Evolutionary conservation across 2,329 filamentous ascomycete genomes (phyloP).

Genomic region (Onygena corvina): DNA sequence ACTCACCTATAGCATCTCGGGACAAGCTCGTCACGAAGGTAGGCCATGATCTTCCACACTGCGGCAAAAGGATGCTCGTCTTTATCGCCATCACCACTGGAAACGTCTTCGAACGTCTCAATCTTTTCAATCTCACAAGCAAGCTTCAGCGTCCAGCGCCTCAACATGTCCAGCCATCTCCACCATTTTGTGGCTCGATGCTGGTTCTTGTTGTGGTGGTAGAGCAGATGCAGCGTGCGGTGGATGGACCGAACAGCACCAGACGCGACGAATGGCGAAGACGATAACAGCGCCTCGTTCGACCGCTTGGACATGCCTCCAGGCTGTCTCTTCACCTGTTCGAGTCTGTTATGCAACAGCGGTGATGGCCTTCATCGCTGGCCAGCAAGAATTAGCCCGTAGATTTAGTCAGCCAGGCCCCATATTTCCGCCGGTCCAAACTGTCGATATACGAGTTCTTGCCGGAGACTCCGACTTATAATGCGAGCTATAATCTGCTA

Average conservation of each 20-base stretch:
- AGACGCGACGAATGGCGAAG: constrained; percentile 8
- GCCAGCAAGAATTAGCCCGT: too few relatives aligned
- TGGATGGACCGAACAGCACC: constrained; percentile 22
- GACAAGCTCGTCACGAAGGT: constrained; percentile 26
- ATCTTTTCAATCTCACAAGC: constrained; percentile 34
- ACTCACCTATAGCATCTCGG: constrained; percentile 34
- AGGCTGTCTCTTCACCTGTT: neutral
- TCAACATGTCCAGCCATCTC: constrained; percentile 57
- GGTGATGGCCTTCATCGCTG: too few relatives aligned
- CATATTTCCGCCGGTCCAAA: too few relatives aligned
- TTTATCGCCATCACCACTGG: constrained; percentile 3
- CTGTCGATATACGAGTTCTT: too few relatives aligned
- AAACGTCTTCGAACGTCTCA: constrained; percentile 28
- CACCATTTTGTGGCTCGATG: constrained; percentile 76
- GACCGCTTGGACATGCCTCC: constrained; percentile 1
- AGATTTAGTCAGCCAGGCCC: too few relatives aligned
- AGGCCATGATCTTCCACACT: constrained; percentile 15
- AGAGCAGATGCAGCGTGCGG: constrained; percentile 53
- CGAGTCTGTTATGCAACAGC: too few relatives aligned
- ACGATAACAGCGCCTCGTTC: neutral
- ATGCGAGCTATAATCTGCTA: too few relatives aligned
- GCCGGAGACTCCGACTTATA: too few relatives aligned
- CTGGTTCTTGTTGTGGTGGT: constrained; percentile 83
- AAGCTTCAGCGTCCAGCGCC: constrained; percentile 52
- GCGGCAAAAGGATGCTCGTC: constrained; percentile 21